These are phyloP conservation scores for Rhododendron williamsianum DNA, from an alignment of 148 eudicot genomes.

Conservation along the genomic window DNA sequence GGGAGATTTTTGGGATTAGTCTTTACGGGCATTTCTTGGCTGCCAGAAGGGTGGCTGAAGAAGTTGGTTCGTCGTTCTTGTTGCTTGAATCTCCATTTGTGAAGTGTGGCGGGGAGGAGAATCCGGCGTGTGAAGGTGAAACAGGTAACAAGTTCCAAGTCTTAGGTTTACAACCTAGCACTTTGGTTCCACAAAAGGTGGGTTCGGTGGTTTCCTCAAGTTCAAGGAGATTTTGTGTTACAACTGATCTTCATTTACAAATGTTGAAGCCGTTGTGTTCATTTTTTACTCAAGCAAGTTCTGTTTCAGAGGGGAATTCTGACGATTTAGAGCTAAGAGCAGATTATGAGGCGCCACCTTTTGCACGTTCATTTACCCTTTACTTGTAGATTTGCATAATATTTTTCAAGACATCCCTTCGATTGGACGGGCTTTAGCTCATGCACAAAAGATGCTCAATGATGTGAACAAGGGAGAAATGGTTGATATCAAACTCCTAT, in stretches of 20 bases:
- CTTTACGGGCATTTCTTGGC: slow-evolving; percentile 58
- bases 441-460: slow-evolving; percentile 52
- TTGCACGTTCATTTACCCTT: slow-evolving; percentile 70
- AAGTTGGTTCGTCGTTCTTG: slow-evolving; percentile 71
- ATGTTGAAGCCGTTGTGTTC: slow-evolving; percentile 48
- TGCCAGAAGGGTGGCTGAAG: slow-evolving; percentile 65
- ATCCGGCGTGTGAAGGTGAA: slow-evolving; percentile 24
- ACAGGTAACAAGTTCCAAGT: slow-evolving; percentile 29
- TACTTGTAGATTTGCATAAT: slow-evolving; percentile 66
- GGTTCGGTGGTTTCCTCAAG: slow-evolving; percentile 27
- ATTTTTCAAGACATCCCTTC: slow-evolving; percentile 75
- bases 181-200: slow-evolving; percentile 42
- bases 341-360: slow-evolving; percentile 68
- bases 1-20: slow-evolving; percentile 81
- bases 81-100: slow-evolving; percentile 50
- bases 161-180: slow-evolving; percentile 41
- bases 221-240: slow-evolving; percentile 32
- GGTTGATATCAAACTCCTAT: slow-evolving; percentile 33
- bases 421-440: slow-evolving; percentile 53
- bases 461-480: slow-evolving; percentile 47
- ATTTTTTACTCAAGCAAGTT: slow-evolving; percentile 25
- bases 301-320: slow-evolving; percentile 17
- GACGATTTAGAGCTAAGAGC: slow-evolving; percentile 30
- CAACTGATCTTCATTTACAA: slow-evolving; percentile 45
- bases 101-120: slow-evolving; percentile 21